phyloP scores from a whole-genome alignment of 192 early-diverging fungal genomes.

The Backusella liffmaniae region DNA sequence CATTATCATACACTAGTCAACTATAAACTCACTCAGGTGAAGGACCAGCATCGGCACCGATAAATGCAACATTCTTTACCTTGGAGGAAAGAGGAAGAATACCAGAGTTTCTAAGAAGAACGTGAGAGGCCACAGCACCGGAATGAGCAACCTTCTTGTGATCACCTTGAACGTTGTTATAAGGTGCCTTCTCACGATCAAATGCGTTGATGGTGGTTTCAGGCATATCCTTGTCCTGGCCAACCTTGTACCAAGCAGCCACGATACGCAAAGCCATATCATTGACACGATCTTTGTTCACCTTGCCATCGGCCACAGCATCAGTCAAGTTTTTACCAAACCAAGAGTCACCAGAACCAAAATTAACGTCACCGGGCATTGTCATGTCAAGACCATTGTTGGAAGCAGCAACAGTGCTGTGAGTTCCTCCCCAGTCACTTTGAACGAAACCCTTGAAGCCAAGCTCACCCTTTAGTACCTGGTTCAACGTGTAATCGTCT shows the following conservation, averaged over 20 bases:
- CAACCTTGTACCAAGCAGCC: constrained; percentile 14
- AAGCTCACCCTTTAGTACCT: constrained; percentile 47
- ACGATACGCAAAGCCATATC: constrained; percentile 21
- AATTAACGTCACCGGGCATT: constrained; percentile 47
- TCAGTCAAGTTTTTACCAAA: constrained; percentile 19
- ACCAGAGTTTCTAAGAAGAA: constrained; percentile 14
- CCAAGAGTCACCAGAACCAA: neutral
- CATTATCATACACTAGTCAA: neutral
- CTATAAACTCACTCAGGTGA: constrained; percentile 12
- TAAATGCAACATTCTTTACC: constrained; percentile 22
- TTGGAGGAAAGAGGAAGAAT: constrained; percentile 15
- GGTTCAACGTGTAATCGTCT: constrained; percentile 39
- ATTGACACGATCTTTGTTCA: neutral
- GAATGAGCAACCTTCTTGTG: constrained; percentile 13
- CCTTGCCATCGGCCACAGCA: constrained; percentile 6
- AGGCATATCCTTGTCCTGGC: constrained; percentile 6
- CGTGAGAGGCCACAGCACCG: constrained; percentile 19
- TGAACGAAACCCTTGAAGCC: constrained; percentile 54
- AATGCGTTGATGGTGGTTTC: neutral
- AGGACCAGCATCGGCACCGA: constrained; percentile 26
- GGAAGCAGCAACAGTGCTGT: constrained; percentile 16
- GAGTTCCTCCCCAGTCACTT: constrained; percentile 48
- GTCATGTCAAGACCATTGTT: constrained; percentile 55
- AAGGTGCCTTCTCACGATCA: neutral
- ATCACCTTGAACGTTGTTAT: constrained; percentile 12